These are phyloP conservation scores for Cordyceps pruinosa DNA, from an alignment of 2,329 filamentous ascomycete genomes.

Conservation along the genomic window DNA sequence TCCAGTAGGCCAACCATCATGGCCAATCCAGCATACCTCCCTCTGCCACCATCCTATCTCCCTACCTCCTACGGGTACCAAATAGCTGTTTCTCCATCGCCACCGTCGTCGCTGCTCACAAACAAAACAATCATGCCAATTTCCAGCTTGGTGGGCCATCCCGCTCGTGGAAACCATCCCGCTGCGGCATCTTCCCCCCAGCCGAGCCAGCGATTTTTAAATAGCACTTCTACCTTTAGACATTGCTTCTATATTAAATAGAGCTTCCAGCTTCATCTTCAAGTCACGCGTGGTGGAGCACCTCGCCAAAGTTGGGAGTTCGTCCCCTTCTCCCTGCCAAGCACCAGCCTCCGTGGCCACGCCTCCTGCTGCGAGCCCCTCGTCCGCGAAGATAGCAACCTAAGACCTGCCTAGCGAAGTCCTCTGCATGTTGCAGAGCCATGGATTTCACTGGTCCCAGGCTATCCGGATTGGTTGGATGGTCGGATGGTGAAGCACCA, in stretches of 20 bases:
- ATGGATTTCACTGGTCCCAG: background rate
- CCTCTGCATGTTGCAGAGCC: background rate
- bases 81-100: background rate
- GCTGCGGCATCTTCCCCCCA: too few species aligned
- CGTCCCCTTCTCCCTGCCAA: background rate
- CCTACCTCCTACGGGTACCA: background rate
- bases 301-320: background rate
- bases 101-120: background rate
- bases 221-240: too few species aligned
- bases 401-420: background rate
- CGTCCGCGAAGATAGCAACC: background rate
- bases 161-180: background rate
- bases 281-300: background rate
- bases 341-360: too few species aligned
- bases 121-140: conserved; percentile 2
- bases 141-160: background rate
- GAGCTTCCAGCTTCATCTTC: background rate
- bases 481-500: background rate
- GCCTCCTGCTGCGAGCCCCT: background rate
- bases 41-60: background rate
- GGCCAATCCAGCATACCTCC: conserved; percentile 6
- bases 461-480: background rate
- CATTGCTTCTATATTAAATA: too few species aligned
- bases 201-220: background rate
- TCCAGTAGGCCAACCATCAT: conserved; percentile 18